A percentile compares a stretch with the other conserved stretches of the same genome.
phyloP scores from a whole-genome alignment of 2,329 filamentous ascomycete species.

The Phialocephala subalpina region DNA sequence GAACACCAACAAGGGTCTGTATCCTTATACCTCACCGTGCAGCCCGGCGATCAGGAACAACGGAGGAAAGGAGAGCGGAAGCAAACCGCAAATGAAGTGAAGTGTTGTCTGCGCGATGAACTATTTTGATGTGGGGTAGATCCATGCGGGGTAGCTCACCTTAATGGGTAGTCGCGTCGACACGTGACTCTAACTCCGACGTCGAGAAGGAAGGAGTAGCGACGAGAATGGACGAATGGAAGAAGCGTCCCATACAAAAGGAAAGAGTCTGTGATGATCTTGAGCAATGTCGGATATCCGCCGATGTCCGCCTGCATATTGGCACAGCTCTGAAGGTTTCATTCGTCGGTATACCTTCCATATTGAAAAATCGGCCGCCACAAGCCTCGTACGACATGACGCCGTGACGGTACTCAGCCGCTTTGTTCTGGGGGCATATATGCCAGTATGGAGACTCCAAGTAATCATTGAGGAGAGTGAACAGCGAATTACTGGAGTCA shows the following conservation, averaged over 20 bases:
- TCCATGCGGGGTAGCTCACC: background rate
- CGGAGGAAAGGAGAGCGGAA: constrained; percentile 5
- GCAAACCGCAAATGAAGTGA: background rate
- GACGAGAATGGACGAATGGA: background rate
- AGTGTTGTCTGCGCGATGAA: background rate
- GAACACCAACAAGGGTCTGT: background rate
- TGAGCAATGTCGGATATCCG: background rate
- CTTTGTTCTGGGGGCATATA: background rate
- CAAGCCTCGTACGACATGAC: background rate
- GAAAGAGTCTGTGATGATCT: background rate
- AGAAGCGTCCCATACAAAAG: background rate
- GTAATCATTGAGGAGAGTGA: no score
- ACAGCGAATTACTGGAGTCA: no score
- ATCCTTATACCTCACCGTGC: background rate
- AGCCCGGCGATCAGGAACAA: constrained; percentile 6
- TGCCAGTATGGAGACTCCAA: no score
- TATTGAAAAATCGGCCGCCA: background rate
- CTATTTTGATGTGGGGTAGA: background rate
- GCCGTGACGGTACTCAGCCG: background rate
- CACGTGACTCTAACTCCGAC: background rate
- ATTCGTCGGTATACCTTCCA: constrained; percentile 2
- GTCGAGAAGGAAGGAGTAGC: background rate
- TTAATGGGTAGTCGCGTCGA: background rate
- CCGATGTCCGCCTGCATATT: background rate
- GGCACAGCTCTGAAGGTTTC: background rate